Percentiles rank a stretch among this genome's conserved stretches.
These are phyloP conservation scores for Gossypium raimondii DNA, from an alignment of 345 rosid species.

Conservation along the genomic window DNA sequence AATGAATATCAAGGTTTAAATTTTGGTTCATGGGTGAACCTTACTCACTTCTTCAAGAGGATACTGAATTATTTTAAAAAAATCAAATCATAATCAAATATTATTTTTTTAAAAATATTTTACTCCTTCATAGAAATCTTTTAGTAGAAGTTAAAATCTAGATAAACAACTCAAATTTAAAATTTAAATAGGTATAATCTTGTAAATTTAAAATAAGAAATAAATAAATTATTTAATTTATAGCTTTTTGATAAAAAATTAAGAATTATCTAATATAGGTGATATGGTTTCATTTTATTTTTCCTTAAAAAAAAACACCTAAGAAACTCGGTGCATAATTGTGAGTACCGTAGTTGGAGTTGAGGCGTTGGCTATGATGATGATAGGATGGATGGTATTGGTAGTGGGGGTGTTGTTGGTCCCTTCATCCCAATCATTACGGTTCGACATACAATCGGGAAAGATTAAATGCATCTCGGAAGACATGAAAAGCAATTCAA, in stretches of 20 bases:
- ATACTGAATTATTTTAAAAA: too few relatives aligned
- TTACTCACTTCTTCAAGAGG: too few relatives aligned
- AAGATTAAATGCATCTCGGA: slow-evolving; percentile 84
- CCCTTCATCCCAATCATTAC: slow-evolving; percentile 42
- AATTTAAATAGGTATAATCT: too few relatives aligned
- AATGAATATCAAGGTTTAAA: too few relatives aligned
- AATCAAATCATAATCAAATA: too few relatives aligned
- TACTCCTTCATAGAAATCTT: background rate
- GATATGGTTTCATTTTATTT: too few relatives aligned
- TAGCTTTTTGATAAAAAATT: background rate
- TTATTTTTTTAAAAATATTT: too few relatives aligned
- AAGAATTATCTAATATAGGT: background rate
- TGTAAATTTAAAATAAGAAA: background rate
- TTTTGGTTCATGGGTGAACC: too few relatives aligned
- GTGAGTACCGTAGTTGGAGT: background rate
- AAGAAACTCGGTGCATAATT: too few relatives aligned
- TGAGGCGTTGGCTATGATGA: slow-evolving; percentile 26
- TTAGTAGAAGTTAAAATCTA: background rate
- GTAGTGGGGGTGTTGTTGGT: slow-evolving; percentile 19
- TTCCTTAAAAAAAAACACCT: too few relatives aligned
- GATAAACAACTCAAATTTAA: background rate
- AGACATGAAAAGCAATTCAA: slow-evolving; percentile 70
- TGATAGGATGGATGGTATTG: background rate
- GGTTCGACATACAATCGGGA: slow-evolving; percentile 72
- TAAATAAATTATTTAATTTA: background rate